Evolutionary conservation across 495 filamentous ascomycete genomes (phyloP).

Genomic region (Trichoderma gamsii): DNA sequence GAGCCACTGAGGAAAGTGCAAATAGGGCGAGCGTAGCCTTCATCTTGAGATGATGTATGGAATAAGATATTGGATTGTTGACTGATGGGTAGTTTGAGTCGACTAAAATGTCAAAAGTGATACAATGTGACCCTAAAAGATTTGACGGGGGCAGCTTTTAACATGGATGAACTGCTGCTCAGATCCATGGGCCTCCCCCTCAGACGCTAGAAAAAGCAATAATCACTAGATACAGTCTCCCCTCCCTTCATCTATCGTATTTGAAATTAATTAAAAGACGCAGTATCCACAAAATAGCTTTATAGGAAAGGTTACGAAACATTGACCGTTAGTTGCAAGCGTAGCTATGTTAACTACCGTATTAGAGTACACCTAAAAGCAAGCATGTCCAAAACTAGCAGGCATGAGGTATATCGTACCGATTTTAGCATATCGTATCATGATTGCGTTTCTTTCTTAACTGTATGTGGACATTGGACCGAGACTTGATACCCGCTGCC

Average conservation of each 20-base stretch:
- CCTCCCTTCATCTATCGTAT: background rate
- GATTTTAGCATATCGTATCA: background rate
- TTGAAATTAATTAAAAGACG: background rate
- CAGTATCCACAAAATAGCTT: background rate
- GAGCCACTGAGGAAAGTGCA: background rate
- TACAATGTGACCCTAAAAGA: background rate
- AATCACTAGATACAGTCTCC: background rate
- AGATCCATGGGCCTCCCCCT: background rate
- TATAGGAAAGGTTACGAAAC: background rate
- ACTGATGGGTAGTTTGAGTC: background rate
- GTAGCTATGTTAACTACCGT: background rate
- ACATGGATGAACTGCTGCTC: background rate
- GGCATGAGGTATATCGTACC: background rate
- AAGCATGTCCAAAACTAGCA: background rate
- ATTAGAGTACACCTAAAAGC: background rate
- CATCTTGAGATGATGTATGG: background rate
- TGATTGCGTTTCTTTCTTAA: background rate
- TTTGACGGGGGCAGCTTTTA: background rate
- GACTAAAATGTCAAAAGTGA: background rate
- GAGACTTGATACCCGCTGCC: background rate
- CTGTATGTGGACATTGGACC: background rate
- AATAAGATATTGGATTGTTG: background rate
- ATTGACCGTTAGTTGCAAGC: background rate
- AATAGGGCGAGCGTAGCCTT: background rate
- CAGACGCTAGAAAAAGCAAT: background rate